Evolutionary conservation across 169 alveolate species (phyloP), one percentile per base, ranked within the genome.

Genomic region (Eimeria zaria): DNA sequence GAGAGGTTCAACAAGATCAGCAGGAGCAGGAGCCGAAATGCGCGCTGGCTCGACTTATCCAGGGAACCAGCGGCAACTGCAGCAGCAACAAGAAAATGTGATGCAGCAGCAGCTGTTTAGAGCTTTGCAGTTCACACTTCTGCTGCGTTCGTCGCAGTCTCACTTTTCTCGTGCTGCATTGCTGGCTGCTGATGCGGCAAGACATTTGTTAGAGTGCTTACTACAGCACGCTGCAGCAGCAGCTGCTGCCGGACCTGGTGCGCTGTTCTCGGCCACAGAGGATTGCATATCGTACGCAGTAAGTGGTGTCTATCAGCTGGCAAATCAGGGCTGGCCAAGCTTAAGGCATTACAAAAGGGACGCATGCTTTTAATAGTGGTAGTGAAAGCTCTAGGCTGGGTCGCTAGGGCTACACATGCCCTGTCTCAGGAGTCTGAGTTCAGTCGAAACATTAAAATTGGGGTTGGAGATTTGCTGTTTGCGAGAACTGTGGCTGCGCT

Each of bases 161-260:
- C 48, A 46, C 73, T 18, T 39, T 20, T 36, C 62, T 58, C 64
- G 53, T 16, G 80, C 92, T 39, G 78, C 78, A 11, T 18, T 85
- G 78, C 92, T 85, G 55, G 58, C 78, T 36, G 92, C 92, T 36
- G 92, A 55, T 48, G 92, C 92, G 41, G 92, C 81, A 27, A 33
- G 92, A 18, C 78, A 60, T 60, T 14, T 85, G 92, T 27, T 85
- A 60, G 55, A 30, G 62, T 85, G 73, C 20, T 60, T 85, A 80
- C 74, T 85, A n/a, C 80, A 85, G 78, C 80, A 58, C 58, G 92
- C 92, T 36, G 60, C 53, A 58, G 80, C 78, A 39, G 92, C 92
- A 55, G 92, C 80, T 30, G 62, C 81, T 12, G 92, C 62, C 44
- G 92, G 78, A 39, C 60, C 92, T 22, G 78, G 5, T 39, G 92